These are phyloP conservation scores for Arabis hirsuta DNA, from an alignment of 345 rosid species.

Conservation along the genomic window DNA sequence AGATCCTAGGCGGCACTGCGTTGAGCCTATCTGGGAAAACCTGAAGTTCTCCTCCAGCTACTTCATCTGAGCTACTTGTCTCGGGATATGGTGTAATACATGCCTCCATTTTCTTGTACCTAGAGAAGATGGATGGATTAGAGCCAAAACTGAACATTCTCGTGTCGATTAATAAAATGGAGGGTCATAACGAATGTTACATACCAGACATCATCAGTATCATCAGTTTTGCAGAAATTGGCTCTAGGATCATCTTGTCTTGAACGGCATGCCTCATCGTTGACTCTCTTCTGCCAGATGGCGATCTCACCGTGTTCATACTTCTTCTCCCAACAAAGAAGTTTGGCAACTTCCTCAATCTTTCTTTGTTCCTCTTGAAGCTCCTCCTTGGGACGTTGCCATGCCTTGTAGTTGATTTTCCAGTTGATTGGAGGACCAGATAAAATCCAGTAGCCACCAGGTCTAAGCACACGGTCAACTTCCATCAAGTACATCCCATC, in stretches of 20 bases:
- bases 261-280: conserved; percentile 59
- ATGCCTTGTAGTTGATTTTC: conserved; percentile 80
- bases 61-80: conserved; percentile 58
- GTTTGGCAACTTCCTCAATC: conserved; percentile 84
- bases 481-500: conserved; percentile 94
- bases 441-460: conserved; percentile 97
- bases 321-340: conserved; percentile 97
- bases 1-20: conserved; percentile 84
- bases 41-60: conserved; percentile 69
- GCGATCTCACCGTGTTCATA: conserved; percentile 91
- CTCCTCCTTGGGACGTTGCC: conserved; percentile 96
- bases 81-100: conserved; percentile 89
- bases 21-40: conserved; percentile 81
- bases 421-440: conserved; percentile 99
- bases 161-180: not conserved
- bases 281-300: conserved; percentile 87
- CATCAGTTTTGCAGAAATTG: conserved; percentile 72
- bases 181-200: conserved; percentile 22
- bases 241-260: conserved; percentile 70
- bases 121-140: conserved; percentile 36
- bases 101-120: conserved; percentile 95
- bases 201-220: conserved; percentile 88
- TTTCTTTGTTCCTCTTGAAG: conserved; percentile 87
- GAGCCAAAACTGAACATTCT: not conserved
- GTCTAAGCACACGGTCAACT: conserved; percentile 97